phyloP scores from a whole-genome alignment of 495 filamentous ascomycete species.

The Lasiosphaeriaceae sp. region DNA sequence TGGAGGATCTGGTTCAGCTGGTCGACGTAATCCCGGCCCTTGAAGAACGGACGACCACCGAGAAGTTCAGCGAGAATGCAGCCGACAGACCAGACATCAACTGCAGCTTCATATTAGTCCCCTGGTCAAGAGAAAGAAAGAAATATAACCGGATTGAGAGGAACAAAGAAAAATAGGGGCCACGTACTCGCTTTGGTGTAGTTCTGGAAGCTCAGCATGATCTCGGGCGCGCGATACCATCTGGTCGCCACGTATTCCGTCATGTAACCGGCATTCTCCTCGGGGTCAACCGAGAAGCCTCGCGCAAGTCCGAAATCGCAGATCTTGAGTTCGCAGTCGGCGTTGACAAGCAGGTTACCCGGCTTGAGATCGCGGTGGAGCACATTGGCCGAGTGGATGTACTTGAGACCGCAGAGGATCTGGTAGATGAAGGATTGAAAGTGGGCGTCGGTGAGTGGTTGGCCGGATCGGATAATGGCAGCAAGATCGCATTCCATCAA shows the following conservation, averaged over 20 bases:
- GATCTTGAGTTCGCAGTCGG: constrained; percentile 98
- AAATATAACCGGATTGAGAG: not conserved
- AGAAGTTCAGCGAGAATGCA: constrained; percentile 97
- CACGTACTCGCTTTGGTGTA: constrained; percentile 98
- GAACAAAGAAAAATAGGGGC: not conserved
- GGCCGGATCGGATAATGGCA: constrained; percentile 94
- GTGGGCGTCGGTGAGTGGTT: constrained; percentile 92
- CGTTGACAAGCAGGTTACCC: constrained; percentile 94
- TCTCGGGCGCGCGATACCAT: constrained; percentile 98
- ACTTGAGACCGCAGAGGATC: constrained; percentile 93
- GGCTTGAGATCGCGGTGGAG: constrained; percentile 96
- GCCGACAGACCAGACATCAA: constrained; percentile 98
- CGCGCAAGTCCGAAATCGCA: constrained; percentile 96
- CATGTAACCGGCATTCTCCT: constrained; percentile 99
- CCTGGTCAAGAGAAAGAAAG: not conserved
- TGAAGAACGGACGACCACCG: constrained; percentile 96
- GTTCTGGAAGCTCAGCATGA: constrained; percentile 99
- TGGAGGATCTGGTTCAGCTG: constrained; percentile 99
- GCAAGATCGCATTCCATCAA: constrained; percentile 99
- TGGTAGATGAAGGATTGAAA: constrained; percentile 96
- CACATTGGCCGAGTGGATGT: constrained; percentile 97
- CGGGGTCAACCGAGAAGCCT: constrained; percentile 93
- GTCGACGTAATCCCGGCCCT: constrained; percentile 97
- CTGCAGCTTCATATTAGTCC: constrained; percentile 41
- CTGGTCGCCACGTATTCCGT: constrained; percentile 98